Evolutionary conservation across 176 grass and related monocot genomes (phyloP), one percentile per base, ranked within the genome.

Genomic region (Zizania latifolia): DNA sequence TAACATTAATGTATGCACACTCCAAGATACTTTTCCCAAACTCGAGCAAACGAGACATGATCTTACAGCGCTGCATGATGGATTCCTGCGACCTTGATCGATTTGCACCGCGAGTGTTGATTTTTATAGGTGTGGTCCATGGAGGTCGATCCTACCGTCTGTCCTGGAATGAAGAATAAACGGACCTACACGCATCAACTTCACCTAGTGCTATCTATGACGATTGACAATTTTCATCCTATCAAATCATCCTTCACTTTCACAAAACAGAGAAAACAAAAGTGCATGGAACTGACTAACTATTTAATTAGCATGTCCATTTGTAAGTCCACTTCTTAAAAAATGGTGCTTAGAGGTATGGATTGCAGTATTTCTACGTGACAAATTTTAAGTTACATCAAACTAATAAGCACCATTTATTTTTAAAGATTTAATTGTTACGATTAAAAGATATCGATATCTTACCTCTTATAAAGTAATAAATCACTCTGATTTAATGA

Each of bases 1-100:
- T 35, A 28, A 62, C 57, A 75, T 74, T 36, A 50, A 75, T 48
- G 53, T 81, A 55, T 61, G 44, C 29, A n/a, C 29, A 11, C 36
- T 85, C 46, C 1, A 3, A 53, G 12, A 64, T 56, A n/a, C 10
- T 33, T 68, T 26, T 68, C 16, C 48, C 45, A 53, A 16, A 37
- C 26, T 10, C 10, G 12, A 16, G 35, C n/a, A 26, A 14, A 46
- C 15, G 43, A 46, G 43, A 17, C 17, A 46, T 17, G 4, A 46
- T 46, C 43, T 15, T 46, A 16, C 43, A 5, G 43, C 17, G 15
- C 6, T 46, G 43, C 43, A 45, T 45, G 43, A 45, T 45, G 43
- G 43, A 45, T 17, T 45, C 41, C 14, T 45, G 14, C 13, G 3
- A 45, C 41, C 41, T 45, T 45, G 10, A n/a, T n/a, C n/a, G n/a